Base-by-base conservation (phyloP, 1,284 basidiomycete species). In the Thelephora terrestris region DNA sequence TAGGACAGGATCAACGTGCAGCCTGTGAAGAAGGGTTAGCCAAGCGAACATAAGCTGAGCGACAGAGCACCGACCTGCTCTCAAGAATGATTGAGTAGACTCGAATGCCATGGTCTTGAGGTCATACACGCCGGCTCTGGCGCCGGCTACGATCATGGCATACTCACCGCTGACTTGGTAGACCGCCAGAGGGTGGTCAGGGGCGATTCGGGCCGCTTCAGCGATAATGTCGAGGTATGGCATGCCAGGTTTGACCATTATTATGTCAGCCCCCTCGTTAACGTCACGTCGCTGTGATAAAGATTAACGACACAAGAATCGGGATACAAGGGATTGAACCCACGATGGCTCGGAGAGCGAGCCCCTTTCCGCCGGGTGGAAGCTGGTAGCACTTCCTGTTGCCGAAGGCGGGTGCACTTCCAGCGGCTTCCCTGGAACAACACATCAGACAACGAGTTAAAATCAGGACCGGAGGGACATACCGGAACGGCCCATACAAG, bases 101-200 rank as follows among this genome's bases (percentile, higher is more conserved):
- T 99, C 96, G 55, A 95, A 92, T 3, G 94, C 96, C 91, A 97
- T 93, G 24, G 81, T 78, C 54, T 79, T 83, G 51, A 99, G 70
- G 52, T 91, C 89, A 62, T 96, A 99, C 14, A 99, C 86, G 9
- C 95, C 95, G 4, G 92, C 91, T 14, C 75, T 74, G 5, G 96
- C 95, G 25, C 93, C 95, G 0, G 96, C 95, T 50, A 89, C 83
- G 24, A 99, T 74, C 92, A 97, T 98, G 4, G 95, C 92, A 59
- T 89, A 99, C 66, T 99, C 96, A 9, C 96, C 96, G 49, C 89
- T 92, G 45, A 97, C 93, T 68, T 94, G 91, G 67, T 99, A 99
- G 60, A 88, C 91, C 0, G 96, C 96, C 23, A 95, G 73, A 1
- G 93, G 94, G 58, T 91, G 83, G 63, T 96, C 83, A 0, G 81